A percentile compares a stretch with the other conserved stretches of the same genome.
Evolutionary conservation across 805 yeast species (phyloP).

Genomic region (Starmerella stigmatis): DNA sequence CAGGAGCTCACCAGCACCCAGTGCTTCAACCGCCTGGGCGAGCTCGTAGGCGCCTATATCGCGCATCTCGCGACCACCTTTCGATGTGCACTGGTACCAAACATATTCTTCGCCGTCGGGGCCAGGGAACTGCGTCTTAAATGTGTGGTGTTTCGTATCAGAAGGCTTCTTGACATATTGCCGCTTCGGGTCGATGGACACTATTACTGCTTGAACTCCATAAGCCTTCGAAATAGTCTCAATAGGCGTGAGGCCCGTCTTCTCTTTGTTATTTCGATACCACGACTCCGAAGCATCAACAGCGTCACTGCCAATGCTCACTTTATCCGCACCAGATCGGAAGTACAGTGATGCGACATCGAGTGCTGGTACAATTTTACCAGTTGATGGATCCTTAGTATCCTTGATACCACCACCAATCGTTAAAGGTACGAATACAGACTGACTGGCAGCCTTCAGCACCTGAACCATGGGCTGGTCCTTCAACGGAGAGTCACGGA

Average conservation of each 20-base stretch:
- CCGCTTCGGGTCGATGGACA: slow-evolving; percentile 95
- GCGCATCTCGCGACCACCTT: slow-evolving; percentile 87
- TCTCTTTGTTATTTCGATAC: slow-evolving; percentile 46
- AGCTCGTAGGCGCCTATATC: slow-evolving; percentile 88
- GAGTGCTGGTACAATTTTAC: slow-evolving; percentile 67
- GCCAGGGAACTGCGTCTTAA: slow-evolving; percentile 57
- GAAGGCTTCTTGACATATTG: slow-evolving; percentile 57
- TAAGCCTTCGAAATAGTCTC: slow-evolving; percentile 86
- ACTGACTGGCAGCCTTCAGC: slow-evolving; percentile 66
- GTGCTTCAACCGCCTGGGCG: slow-evolving; percentile 74
- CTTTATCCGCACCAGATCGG: slow-evolving; percentile 96
- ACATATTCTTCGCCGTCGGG: slow-evolving; percentile 84
- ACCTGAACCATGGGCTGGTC: slow-evolving; percentile 97
- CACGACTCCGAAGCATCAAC: slow-evolving; percentile 80
- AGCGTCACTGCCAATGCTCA: slow-evolving; percentile 96
- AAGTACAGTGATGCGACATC: slow-evolving; percentile 87
- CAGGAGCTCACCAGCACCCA: slow-evolving; percentile 94
- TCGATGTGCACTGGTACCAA: slow-evolving; percentile 92
- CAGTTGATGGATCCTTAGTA: slow-evolving; percentile 67
- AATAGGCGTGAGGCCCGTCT: slow-evolving; percentile 74
- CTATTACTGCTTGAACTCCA: slow-evolving; percentile 95
- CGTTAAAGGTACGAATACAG: slow-evolving; percentile 91
- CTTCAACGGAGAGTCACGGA: slow-evolving; percentile 81
- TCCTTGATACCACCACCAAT: slow-evolving; percentile 98
- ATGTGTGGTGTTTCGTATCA: slow-evolving; percentile 50